Conservation (phyloP, 768 basidiomycete species). For the Phylloporus scabripes region DNA sequence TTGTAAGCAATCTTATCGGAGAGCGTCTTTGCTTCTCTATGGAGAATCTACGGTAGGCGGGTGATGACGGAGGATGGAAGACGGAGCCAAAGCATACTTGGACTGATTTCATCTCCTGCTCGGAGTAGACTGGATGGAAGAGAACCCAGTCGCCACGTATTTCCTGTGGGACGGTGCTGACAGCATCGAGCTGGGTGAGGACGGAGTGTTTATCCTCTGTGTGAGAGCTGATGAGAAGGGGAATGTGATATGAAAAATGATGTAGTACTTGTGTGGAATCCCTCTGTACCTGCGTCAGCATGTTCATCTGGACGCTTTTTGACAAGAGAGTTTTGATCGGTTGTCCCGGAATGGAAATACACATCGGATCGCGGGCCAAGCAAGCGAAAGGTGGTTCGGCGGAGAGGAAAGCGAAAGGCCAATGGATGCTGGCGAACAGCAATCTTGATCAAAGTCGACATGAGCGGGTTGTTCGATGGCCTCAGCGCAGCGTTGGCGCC, state of each 20-base stretch:
- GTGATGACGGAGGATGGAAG: background rate
- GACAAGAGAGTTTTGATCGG: slow-evolving; percentile 19
- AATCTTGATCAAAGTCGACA: slow-evolving; percentile 15
- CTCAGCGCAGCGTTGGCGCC: background rate
- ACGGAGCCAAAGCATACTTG: slow-evolving; percentile 38
- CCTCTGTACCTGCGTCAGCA: slow-evolving; percentile 30
- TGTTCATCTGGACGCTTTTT: slow-evolving; percentile 22
- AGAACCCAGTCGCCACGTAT: slow-evolving; percentile 83
- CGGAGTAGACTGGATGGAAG: slow-evolving; percentile 87
- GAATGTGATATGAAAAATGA: background rate
- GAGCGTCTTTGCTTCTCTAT: slow-evolving; percentile 55
- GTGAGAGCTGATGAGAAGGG: background rate
- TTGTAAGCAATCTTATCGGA: slow-evolving; percentile 68
- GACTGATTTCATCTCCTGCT: slow-evolving; percentile 66
- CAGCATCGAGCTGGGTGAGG: slow-evolving; percentile 34
- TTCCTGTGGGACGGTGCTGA: slow-evolving; percentile 50
- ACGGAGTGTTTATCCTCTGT: slow-evolving; percentile 27
- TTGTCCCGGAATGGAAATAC: slow-evolving; percentile 23
- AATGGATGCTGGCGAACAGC: slow-evolving; percentile 7
- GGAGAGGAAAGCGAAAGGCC: slow-evolving; percentile 10
- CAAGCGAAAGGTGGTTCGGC: slow-evolving; percentile 6
- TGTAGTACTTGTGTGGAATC: slow-evolving; percentile 32
- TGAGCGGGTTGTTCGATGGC: slow-evolving; percentile 6
- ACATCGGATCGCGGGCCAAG: slow-evolving; percentile 1
- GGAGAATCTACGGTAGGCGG: slow-evolving; percentile 52